These are phyloP conservation scores for Solanum commersonii DNA, from an alignment of 257 asterid genomes.

Conservation along the genomic window DNA sequence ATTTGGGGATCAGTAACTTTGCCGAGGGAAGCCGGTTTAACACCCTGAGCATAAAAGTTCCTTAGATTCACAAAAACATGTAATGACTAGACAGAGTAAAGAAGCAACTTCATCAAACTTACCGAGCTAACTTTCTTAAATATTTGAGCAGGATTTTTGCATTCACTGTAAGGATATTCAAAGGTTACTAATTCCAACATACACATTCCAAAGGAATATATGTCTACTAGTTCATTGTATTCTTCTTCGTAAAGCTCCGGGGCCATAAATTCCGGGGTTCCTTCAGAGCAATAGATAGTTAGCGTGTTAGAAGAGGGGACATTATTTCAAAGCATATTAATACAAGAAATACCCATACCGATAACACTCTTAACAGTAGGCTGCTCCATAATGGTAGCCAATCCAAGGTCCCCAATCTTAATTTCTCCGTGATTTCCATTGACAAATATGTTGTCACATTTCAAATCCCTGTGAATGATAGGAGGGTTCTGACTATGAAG, in stretches of 20 bases:
- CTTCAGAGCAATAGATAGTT: slow-evolving; percentile 6
- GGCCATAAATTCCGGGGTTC: slow-evolving; percentile 69
- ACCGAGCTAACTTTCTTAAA: slow-evolving; percentile 58
- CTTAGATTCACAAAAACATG: not conserved
- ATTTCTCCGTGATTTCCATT: slow-evolving; percentile 80
- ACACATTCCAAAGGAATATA: slow-evolving; percentile 81
- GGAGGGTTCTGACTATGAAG: slow-evolving; percentile 81
- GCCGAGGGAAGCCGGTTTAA: slow-evolving; percentile 59
- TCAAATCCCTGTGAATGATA: slow-evolving; percentile 70
- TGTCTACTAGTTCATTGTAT: slow-evolving; percentile 65
- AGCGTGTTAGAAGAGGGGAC: not conserved
- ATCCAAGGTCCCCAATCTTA: slow-evolving; percentile 77
- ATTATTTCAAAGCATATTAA: not conserved
- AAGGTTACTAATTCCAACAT: slow-evolving; percentile 63
- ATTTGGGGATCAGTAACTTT: slow-evolving; percentile 40
- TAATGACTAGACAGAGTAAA: not conserved
- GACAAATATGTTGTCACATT: slow-evolving; percentile 75
- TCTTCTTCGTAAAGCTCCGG: slow-evolving; percentile 85
- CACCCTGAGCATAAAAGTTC: slow-evolving; percentile 29
- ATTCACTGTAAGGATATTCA: slow-evolving; percentile 72
- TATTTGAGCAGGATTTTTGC: slow-evolving; percentile 75
- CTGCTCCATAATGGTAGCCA: slow-evolving; percentile 74
- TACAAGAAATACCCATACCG: slow-evolving; percentile 26
- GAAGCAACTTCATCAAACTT: slow-evolving; percentile 9
- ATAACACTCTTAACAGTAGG: slow-evolving; percentile 71